Conservation (phyloP, 441 rosid species). For the Dalechampia spathulata region DNA sequence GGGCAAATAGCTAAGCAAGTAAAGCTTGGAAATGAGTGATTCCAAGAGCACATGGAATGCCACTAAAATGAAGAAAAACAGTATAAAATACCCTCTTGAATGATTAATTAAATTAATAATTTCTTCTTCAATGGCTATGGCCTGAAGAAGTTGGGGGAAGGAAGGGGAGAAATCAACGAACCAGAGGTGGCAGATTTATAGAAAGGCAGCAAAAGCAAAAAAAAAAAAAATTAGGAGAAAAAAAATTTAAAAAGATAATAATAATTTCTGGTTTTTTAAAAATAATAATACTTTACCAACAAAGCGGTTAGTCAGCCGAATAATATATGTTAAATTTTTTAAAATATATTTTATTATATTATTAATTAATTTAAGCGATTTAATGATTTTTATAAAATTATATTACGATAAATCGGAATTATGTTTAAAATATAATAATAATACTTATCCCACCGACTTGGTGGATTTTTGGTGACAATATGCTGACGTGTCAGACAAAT, state of each 20-base stretch:
- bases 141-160: slow-evolving; percentile 3
- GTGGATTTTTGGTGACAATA: background rate
- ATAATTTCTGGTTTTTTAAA: too few species aligned
- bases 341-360: too few species aligned
- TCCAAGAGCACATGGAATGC: slow-evolving; percentile 40
- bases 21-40: slow-evolving; percentile 16
- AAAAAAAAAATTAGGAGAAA: background rate
- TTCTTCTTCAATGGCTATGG: slow-evolving; percentile 15
- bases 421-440: background rate
- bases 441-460: slow-evolving; percentile 6
- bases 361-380: too few species aligned
- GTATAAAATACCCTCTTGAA: background rate
- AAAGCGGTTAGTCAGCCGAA: too few species aligned
- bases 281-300: too few species aligned
- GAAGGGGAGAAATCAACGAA: slow-evolving; percentile 19
- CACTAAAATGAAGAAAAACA: slow-evolving; percentile 21
- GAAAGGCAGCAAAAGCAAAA: background rate
- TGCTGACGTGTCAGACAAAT: slow-evolving; percentile 12
- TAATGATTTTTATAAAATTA: too few species aligned
- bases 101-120: slow-evolving; percentile 8
- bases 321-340: too few species aligned
- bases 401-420: too few species aligned
- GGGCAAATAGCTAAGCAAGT: slow-evolving; percentile 2
- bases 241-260: background rate
- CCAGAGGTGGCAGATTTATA: slow-evolving; percentile 32